Evolutionary conservation across 306 rosid species (phyloP).

Genomic region (Acacia crassicarpa): DNA sequence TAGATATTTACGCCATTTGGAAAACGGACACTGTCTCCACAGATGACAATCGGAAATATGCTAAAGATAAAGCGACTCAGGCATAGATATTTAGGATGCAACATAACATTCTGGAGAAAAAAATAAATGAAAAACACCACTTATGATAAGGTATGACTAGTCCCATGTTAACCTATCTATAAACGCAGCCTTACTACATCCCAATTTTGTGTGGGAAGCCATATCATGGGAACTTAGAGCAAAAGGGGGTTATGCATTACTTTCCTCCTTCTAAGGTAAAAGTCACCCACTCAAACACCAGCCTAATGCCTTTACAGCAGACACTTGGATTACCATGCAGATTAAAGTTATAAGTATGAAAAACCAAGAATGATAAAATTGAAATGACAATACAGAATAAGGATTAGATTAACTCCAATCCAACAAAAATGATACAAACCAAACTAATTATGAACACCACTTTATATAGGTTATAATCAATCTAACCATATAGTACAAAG

Average conservation of each 20-base stretch:
- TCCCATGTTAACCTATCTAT: neutral
- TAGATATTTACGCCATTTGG: conserved; percentile 12
- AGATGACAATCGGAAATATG: neutral
- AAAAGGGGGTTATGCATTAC: neutral
- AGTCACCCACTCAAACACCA: neutral
- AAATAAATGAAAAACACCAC: neutral
- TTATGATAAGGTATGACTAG: neutral
- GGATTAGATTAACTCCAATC: neutral
- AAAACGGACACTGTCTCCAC: neutral
- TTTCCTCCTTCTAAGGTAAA: neutral
- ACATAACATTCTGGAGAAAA: neutral
- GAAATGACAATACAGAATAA: neutral
- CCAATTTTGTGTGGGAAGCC: neutral
- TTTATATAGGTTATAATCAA: conserved; percentile 2
- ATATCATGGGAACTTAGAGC: neutral
- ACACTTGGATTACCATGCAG: neutral
- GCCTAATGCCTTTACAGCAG: too few species aligned
- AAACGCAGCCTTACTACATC: neutral
- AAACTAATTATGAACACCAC: conserved; percentile 5
- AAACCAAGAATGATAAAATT: neutral
- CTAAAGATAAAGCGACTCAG: neutral
- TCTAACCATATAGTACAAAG: neutral
- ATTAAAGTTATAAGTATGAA: neutral
- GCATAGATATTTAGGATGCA: neutral
- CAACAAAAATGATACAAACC: neutral